A percentile compares a stretch with the other conserved stretches of the same genome.
Evolutionary conservation across 257 asterid genomes (phyloP).

Genomic region (Nicotiana tomentosiformis): DNA sequence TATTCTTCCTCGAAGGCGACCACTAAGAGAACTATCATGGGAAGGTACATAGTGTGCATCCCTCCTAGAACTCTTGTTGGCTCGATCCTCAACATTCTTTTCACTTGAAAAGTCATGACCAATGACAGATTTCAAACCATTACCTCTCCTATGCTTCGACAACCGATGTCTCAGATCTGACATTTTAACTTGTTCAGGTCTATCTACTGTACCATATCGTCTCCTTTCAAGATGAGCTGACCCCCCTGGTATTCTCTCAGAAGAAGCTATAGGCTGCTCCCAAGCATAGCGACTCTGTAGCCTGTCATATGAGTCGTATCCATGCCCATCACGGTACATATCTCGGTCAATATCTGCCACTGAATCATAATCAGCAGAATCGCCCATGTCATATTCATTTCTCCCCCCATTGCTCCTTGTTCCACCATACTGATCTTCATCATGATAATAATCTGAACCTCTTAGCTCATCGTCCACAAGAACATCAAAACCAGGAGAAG

Average conservation of each 20-base stretch:
- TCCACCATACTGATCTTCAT: constrained; percentile 63
- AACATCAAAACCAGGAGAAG: constrained; percentile 94
- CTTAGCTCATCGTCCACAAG: constrained; percentile 76
- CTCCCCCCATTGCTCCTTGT: constrained; percentile 33
- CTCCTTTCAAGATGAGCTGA: constrained; percentile 39
- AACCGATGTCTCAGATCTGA: constrained; percentile 68
- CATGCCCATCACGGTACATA: constrained; percentile 40
- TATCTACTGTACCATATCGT: constrained; percentile 30
- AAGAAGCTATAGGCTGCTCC: constrained; percentile 55
- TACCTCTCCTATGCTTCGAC: constrained; percentile 50
- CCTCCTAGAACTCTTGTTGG: constrained; percentile 33
- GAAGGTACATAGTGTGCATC: constrained; percentile 27
- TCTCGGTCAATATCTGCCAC: constrained; percentile 41
- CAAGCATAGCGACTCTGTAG: constrained; percentile 30
- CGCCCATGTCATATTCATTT: constrained; percentile 40
- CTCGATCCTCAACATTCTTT: constrained; percentile 33
- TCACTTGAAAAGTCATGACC: constrained; percentile 51
- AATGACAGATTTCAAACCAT: constrained; percentile 78
- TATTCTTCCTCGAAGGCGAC: constrained; percentile 81
- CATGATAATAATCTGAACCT: constrained; percentile 65
- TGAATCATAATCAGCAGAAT: constrained; percentile 40
- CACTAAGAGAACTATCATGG: constrained; percentile 38
- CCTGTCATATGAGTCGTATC: constrained; percentile 39
- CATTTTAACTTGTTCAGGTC: constrained; percentile 37
- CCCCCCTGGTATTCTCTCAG: constrained; percentile 45